Evolutionary conservation across 176 grass and related monocot species (phyloP).

Genomic region (Oryza australiensis): DNA sequence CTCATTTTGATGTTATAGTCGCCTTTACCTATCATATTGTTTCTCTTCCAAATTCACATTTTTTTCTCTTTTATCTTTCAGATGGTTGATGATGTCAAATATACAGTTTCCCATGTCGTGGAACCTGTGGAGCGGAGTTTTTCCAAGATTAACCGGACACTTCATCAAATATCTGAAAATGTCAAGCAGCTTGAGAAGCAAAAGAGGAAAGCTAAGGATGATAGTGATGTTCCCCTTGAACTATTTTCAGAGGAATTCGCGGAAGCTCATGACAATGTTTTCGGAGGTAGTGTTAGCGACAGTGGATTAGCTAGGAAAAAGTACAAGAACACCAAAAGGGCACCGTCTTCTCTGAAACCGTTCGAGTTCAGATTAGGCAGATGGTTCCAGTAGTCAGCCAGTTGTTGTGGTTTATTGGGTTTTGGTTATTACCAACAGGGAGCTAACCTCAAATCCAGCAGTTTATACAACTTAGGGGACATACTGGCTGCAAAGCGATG

Average conservation of each 20-base stretch:
- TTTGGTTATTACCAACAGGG: conserved; percentile 33
- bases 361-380: conserved; percentile 52
- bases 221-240: conserved; percentile 80
- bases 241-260: conserved; percentile 77
- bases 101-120: conserved; percentile 90
- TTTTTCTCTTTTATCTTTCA: conserved; percentile 35
- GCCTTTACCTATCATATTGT: conserved; percentile 11
- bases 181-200: conserved; percentile 83
- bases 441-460: conserved; percentile 31
- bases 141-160: conserved; percentile 72
- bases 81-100: conserved; percentile 98
- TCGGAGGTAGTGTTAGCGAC: conserved; percentile 79
- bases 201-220: conserved; percentile 90
- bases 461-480: conserved; percentile 40
- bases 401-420: conserved; percentile 14
- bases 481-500: conserved; percentile 24
- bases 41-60: neutral
- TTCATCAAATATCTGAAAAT: conserved; percentile 91
- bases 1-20: conserved; percentile 10
- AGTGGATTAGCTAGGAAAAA: conserved; percentile 68
- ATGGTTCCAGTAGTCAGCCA: conserved; percentile 46
- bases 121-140: conserved; percentile 86
- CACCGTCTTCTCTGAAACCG: conserved; percentile 16
- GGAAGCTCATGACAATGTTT: conserved; percentile 59
- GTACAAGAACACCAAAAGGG: conserved; percentile 40